phyloP scores from a whole-genome alignment of 2,329 filamentous ascomycete genomes.

The Trichoderma afroharzianum region DNA sequence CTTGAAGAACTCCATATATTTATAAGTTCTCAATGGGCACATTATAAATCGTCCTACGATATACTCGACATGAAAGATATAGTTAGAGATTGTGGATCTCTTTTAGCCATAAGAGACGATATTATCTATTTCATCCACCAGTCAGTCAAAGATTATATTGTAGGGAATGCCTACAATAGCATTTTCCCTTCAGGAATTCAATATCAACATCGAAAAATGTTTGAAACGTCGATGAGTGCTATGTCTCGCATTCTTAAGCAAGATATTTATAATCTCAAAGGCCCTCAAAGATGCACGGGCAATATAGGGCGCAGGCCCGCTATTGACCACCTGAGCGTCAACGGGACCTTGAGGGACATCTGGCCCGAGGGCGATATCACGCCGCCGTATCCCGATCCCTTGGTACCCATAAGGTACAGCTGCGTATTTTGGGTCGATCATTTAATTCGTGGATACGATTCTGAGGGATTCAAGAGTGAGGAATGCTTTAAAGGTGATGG shows the following conservation, averaged over 20 bases:
- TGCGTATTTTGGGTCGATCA: background rate
- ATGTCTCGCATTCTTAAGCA: background rate
- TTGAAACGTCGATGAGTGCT: background rate
- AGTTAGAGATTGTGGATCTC: background rate
- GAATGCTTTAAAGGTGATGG: background rate
- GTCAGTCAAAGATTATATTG: background rate
- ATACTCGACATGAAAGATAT: background rate
- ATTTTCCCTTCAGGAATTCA: background rate
- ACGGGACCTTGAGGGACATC: no score
- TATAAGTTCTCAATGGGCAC: background rate
- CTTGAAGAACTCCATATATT: background rate
- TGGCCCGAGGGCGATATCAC: background rate
- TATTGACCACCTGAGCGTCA: no score
- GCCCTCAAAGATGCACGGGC: no score
- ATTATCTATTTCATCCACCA: background rate
- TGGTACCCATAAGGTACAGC: background rate
- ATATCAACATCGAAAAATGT: background rate
- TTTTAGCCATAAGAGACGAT: background rate
- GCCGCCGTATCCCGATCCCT: background rate
- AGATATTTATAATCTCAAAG: background rate
- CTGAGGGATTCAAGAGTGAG: background rate
- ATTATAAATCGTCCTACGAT: background rate
- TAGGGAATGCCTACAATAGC: background rate
- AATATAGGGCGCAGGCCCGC: no score
- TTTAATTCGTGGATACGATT: background rate